phyloP scores from a whole-genome alignment of 2,329 filamentous ascomycete species.

The Elsinoe australis region DNA sequence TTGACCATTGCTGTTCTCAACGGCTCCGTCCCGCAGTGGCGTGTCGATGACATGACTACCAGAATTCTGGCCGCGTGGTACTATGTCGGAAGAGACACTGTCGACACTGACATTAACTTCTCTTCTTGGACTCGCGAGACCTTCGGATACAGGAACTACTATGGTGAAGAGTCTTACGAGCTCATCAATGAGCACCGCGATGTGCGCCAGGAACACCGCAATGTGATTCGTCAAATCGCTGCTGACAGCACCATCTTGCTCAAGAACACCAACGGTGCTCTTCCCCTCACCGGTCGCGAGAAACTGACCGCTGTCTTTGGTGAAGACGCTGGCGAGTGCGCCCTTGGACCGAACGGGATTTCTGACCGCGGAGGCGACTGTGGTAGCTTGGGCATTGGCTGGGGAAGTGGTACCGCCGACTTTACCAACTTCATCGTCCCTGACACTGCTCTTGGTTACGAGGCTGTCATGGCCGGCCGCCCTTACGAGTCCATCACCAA shows the following conservation, averaged over 20 bases:
- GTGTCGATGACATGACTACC: constrained; percentile 38
- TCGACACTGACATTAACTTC: constrained; percentile 39
- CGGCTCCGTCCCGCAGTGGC: constrained; percentile 28
- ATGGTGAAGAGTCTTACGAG: constrained; percentile 49
- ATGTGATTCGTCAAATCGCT: constrained; percentile 59
- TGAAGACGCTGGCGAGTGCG: constrained; percentile 41
- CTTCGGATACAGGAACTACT: constrained; percentile 58
- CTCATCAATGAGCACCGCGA: constrained; percentile 72
- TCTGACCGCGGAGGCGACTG: constrained; percentile 39
- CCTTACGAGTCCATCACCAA: constrained; percentile 25
- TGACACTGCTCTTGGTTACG: constrained; percentile 26
- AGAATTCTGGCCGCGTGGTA: constrained; percentile 45
- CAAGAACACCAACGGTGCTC: constrained; percentile 38
- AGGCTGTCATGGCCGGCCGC: constrained; percentile 22
- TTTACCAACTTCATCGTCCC: constrained; percentile 30
- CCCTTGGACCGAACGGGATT: constrained; percentile 42
- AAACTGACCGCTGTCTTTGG: constrained; percentile 45
- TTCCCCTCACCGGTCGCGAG: constrained; percentile 41
- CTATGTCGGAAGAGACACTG: constrained; percentile 41
- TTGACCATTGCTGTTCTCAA: constrained; percentile 26
- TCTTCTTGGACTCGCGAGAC: constrained; percentile 46
- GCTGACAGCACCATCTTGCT: constrained; percentile 43
- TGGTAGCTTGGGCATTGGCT: constrained; percentile 41
- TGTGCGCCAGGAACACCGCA: constrained; percentile 64
- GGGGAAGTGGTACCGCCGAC: constrained; percentile 39